phyloP scores from a whole-genome alignment of 1,139 yeast species.

The Saccharomycopsis crataegensis region DNA sequence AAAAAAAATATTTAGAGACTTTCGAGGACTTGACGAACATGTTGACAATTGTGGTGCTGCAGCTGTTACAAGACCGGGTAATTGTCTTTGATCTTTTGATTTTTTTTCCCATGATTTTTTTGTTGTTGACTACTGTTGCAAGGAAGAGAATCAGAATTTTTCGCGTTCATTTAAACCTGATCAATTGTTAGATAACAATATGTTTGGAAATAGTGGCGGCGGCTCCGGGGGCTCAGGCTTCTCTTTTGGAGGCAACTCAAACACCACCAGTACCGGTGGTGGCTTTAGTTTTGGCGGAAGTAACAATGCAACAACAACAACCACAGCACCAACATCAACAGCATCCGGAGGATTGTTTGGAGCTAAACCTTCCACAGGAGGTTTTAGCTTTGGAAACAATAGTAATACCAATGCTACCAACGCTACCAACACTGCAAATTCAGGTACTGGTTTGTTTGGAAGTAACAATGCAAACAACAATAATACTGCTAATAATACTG shows the following conservation, averaged over 20 bases:
- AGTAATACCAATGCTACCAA: slow-evolving; percentile 12
- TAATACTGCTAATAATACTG: slow-evolving; percentile 20
- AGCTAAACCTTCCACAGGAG: slow-evolving; percentile 17
- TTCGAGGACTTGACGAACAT: no score
- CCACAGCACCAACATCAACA: not conserved
- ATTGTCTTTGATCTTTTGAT: no score
- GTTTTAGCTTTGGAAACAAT: slow-evolving; percentile 30
- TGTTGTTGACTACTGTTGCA: no score
- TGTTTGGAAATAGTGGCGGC: no score
- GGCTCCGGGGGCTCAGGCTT: not conserved
- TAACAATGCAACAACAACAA: slow-evolving; percentile 1
- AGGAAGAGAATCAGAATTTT: no score
- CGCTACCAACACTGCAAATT: slow-evolving; percentile 19
- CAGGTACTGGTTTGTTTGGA: slow-evolving; percentile 27
- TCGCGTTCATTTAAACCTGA: no score
- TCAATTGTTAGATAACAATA: no score
- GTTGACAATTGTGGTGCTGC: no score
- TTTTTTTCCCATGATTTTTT: no score
- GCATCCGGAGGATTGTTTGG: slow-evolving; percentile 16
- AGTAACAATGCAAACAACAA: slow-evolving; percentile 19
- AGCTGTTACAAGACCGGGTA: no score
- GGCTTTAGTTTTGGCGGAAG: slow-evolving; percentile 10
- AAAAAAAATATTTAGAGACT: no score
- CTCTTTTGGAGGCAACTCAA: slow-evolving; percentile 28
- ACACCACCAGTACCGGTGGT: slow-evolving; percentile 14